Conservation (phyloP, 2,329 filamentous ascomycete species). For the Fonsecaea erecta region DNA sequence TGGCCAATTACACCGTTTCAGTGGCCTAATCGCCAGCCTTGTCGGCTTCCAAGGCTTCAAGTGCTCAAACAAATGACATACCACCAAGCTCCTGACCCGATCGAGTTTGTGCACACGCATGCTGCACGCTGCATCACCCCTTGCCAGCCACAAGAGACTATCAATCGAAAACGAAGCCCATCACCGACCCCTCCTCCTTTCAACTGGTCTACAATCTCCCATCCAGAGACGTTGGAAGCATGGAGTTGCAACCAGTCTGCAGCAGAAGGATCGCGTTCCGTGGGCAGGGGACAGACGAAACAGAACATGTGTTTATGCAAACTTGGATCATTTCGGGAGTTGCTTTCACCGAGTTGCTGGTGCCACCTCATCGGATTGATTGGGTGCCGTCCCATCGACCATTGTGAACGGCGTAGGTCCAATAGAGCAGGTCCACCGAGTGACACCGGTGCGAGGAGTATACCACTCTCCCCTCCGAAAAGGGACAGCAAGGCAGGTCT, state of each 20-base stretch:
- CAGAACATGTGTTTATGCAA: neutral
- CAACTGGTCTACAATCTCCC: neutral
- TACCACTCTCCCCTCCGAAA: neutral
- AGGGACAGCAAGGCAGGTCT: neutral
- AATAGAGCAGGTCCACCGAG: conserved; percentile 1
- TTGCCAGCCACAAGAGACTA: neutral
- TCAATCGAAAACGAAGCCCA: neutral
- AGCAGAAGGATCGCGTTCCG: neutral
- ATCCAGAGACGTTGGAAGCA: neutral
- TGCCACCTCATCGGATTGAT: neutral
- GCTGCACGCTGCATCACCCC: neutral
- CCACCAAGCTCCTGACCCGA: neutral
- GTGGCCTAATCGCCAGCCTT: conserved; percentile 7
- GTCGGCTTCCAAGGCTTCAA: conserved; percentile 3
- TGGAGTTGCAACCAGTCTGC: neutral
- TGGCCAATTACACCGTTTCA: neutral
- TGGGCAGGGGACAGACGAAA: neutral
- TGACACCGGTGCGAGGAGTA: neutral
- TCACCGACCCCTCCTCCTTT: neutral
- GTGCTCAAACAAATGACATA: neutral
- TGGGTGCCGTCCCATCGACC: neutral
- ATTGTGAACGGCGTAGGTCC: neutral
- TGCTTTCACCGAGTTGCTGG: neutral
- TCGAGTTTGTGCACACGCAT: conserved; percentile 1
- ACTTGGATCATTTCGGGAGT: conserved; percentile 8